phyloP scores from a whole-genome alignment of 805 yeast species.

The Suhomyces canberraensis region DNA sequence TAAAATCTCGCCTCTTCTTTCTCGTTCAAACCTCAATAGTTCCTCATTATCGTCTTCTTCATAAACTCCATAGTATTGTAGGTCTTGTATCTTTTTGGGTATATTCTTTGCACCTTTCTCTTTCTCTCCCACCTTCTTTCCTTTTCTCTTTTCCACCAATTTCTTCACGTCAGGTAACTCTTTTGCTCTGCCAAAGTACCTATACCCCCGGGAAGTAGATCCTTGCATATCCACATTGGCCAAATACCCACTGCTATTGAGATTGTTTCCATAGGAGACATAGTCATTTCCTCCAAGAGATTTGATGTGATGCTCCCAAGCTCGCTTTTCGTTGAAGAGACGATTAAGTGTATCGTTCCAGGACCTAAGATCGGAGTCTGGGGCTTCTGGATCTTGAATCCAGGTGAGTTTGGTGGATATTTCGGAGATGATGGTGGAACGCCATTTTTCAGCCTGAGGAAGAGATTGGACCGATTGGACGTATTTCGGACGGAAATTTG shows the following conservation, averaged over 20 bases:
- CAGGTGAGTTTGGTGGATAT: slow-evolving; percentile 57
- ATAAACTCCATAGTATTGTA: slow-evolving; percentile 43
- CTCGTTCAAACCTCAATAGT: slow-evolving; percentile 27
- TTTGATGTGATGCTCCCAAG: slow-evolving; percentile 76
- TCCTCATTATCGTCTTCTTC: slow-evolving; percentile 25
- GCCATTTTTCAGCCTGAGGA: slow-evolving; percentile 69
- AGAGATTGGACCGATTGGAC: slow-evolving; percentile 51
- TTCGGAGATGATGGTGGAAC: slow-evolving; percentile 59
- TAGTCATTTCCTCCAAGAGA: slow-evolving; percentile 75
- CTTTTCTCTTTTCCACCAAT: slow-evolving; percentile 15
- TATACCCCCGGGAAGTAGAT: slow-evolving; percentile 46
- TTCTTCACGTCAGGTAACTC: slow-evolving; percentile 68
- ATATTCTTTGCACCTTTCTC: slow-evolving; percentile 23
- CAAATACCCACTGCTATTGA: slow-evolving; percentile 15
- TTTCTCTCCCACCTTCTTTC: slow-evolving; percentile 25
- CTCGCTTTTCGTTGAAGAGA: slow-evolving; percentile 59
- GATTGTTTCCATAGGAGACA: slow-evolving; percentile 26
- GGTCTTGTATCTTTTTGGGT: slow-evolving; percentile 21
- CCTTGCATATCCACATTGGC: slow-evolving; percentile 17
- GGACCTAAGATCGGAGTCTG: slow-evolving; percentile 65
- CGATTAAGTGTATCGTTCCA: slow-evolving; percentile 72
- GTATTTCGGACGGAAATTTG: slow-evolving; percentile 57
- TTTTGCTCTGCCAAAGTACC: slow-evolving; percentile 81
- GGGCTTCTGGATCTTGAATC: slow-evolving; percentile 55
- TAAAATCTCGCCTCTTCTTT: slow-evolving; percentile 18